Base-by-base conservation (phyloP, 305 asterid genomes). In the Plantago lanceolata region DNA sequence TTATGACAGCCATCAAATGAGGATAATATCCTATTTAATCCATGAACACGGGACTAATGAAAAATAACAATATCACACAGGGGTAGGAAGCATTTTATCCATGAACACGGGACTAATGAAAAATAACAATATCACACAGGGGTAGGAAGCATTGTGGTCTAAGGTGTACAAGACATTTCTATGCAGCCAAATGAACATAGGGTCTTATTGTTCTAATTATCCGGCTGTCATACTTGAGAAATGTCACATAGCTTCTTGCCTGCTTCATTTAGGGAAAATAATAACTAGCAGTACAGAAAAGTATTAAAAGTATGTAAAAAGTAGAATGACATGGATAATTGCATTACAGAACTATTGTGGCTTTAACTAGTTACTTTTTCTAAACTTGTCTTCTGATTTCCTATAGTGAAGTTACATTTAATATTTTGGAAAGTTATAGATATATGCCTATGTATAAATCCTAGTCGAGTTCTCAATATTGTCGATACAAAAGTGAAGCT, bases 131-230 rank as follows among this genome's bases (percentile, higher is more conserved):
- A 4, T 33, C 40, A 4, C 6, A 33, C 9, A 9, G 43, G 28
- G 31, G 55, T 43, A 60, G 26, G 56, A 57, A 21, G 65, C 20
- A 50, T 45, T 51, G 50, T 21, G 48, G 68, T 48, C 26, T 15
- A 16, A 66, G 59, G 57, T 66, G 67, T 52, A 63, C 51, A 67
- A 31, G 48, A 31, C 58, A 61, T 55, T 33, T 33, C 59, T 40
- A 29, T 51, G 60, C 62, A 43, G 28, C 45, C 35, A 65, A 57
- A 40, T 35, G 29, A 50, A 66, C 26, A 29, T 37, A 14, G 49
- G 20, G 17, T 26, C 29, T 40, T 40, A 40, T 40, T 40, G 14
- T 1, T 13, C 52, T 26, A 28, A 17, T 48, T 57, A 44, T 19
- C 54, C 69, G 57, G 20, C 66, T 14, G 48, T 55, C 40, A 69